Conservation (phyloP, 345 rosid genomes). For the Excoecaria cochinchinensis region DNA sequence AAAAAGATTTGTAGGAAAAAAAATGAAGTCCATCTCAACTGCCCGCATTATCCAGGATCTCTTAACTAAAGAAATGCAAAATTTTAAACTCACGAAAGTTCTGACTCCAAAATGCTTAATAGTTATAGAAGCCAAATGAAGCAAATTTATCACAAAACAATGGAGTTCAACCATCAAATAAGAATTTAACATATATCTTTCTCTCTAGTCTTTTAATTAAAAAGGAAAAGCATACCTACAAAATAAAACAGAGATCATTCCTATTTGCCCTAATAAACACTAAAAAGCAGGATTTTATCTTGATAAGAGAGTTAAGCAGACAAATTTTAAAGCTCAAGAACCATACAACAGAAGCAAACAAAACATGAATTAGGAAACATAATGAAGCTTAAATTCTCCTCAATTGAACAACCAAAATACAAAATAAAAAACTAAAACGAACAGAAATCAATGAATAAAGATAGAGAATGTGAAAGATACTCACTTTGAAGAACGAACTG, state of each 20-base stretch:
- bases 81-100: not conserved
- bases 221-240: not conserved
- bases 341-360: not conserved
- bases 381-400: not conserved
- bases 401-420: not conserved
- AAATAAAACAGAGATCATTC: not conserved
- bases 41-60: not conserved
- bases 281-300: not conserved
- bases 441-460: not conserved
- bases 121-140: not conserved
- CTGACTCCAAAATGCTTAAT: not conserved
- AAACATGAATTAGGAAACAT: too few species aligned
- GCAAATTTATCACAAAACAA: not conserved
- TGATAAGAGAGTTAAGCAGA: not conserved
- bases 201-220: not conserved
- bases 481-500: not conserved
- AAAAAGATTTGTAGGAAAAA: not conserved
- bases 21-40: not conserved
- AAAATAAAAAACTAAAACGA: not conserved
- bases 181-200: not conserved
- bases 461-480: not conserved
- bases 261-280: not conserved
- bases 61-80: not conserved
- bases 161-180: not conserved
- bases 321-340: slow-evolving; percentile 1